Evolutionary conservation across 1,284 basidiomycete species (phyloP).

Genomic region (Ceratobasidium sp.): DNA sequence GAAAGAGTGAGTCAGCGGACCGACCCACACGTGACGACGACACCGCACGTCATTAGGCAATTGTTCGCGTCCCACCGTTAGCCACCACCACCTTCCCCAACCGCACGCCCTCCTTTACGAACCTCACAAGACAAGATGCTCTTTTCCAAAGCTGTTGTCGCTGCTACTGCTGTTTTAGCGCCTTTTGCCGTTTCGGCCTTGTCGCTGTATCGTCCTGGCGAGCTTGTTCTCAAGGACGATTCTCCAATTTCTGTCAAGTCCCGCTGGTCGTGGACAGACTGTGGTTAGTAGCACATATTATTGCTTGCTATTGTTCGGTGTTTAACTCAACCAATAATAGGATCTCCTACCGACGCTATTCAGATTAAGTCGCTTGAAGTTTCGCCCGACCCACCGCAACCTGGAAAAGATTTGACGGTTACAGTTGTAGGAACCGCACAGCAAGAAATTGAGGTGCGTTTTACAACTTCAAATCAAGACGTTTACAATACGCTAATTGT

Average conservation of each 20-base stretch:
- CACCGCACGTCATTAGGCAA: too few relatives aligned
- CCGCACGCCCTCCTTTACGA: slow-evolving; percentile 2
- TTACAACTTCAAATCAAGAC: slow-evolving; percentile 69
- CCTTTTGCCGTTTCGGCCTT: slow-evolving; percentile 23
- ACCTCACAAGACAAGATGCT: slow-evolving; percentile 19
- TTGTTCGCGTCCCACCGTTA: too few relatives aligned
- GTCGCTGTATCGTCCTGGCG: slow-evolving; percentile 25
- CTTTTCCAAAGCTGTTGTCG: slow-evolving; percentile 9
- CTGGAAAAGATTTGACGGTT: slow-evolving; percentile 64
- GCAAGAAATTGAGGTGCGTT: slow-evolving; percentile 58
- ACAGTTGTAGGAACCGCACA: slow-evolving; percentile 60
- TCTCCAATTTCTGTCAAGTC: slow-evolving; percentile 35
- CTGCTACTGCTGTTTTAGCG: slow-evolving; percentile 6
- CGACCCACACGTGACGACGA: too few relatives aligned
- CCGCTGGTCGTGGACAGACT: slow-evolving; percentile 45
- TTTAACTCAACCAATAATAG: slow-evolving; percentile 69
- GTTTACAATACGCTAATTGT: slow-evolving; percentile 63
- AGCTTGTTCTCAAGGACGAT: slow-evolving; percentile 15
- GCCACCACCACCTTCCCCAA: too few relatives aligned
- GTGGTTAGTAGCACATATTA: slow-evolving; percentile 64
- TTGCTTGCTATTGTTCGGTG: too few relatives aligned
- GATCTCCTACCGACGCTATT: slow-evolving; percentile 51
- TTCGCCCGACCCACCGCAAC: slow-evolving; percentile 63
- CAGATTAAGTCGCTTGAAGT: slow-evolving; percentile 60
- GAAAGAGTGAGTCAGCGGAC: too few relatives aligned